Base-by-base conservation (phyloP, 2,329 filamentous ascomycete genomes). In the Aspergillus thermomutatus region DNA sequence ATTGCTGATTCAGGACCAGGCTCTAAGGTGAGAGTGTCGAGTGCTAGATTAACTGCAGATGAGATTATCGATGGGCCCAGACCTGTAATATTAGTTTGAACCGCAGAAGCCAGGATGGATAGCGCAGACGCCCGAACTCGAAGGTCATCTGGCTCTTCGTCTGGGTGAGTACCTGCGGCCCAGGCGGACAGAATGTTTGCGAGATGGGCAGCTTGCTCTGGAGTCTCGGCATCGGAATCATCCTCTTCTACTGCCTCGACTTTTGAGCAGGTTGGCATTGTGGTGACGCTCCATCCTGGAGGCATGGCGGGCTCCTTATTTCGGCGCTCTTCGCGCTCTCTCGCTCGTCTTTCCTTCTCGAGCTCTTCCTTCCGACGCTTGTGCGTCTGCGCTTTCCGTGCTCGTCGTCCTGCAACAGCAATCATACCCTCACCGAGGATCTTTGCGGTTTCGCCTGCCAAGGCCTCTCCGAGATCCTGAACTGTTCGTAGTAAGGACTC, bases 91-190 rank as follows among this genome's bases (percentile, higher is more conserved):
- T 77, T 77, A 6, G 71, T 75, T 49, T 74, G 69, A 1, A 77
- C 67, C 0, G 74, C 75, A 1, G 72, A 74, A 3, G 74, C 74
- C 4, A 78, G 68, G 28, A 78, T 73, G 2, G 76, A 78, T 3
- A 78, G 64, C 14, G 76, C 76, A 1, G 76, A 78, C n/a, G 75
- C 68, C 3, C 76, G 71, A 1, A 72, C 64, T 11, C 76, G 75
- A 1, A 78, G 67, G 54, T 78, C 76, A 53, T 78, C 76, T n/a
- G 75, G 75, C 25, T 75, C 69, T 23, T 69, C 63, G 50, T 77
- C 74, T 8, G 66, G 60, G 1, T 66, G 57, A 3, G 74, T 68
- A 19, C 75, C 75, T 3, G 72, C 69, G 3, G 72, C 74, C 75
- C 75, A 77, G 26, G 74, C 70, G n/a, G 72, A 63, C 14, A 77